Evolutionary conservation across 768 basidiomycete species (phyloP).

Genomic region (Termitomyces sp.): DNA sequence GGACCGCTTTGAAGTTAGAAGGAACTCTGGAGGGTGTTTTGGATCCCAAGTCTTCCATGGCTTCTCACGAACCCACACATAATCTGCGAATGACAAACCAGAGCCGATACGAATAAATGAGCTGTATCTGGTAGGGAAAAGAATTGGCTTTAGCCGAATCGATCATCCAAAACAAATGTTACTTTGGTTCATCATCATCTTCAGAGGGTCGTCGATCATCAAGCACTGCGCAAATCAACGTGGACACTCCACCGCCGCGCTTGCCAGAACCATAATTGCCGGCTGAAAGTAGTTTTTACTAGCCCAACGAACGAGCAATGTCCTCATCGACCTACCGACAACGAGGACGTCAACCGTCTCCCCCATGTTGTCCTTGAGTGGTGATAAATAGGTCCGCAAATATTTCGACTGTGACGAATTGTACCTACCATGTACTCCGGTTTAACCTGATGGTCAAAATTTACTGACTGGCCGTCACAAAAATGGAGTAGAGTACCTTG

Average conservation of each 20-base stretch:
- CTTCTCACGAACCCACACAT: constrained; percentile 74
- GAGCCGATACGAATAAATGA: constrained; percentile 88
- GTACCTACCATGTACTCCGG: constrained; percentile 76
- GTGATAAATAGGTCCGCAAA: not conserved
- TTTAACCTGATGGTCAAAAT: constrained; percentile 49
- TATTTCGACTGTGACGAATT: not conserved
- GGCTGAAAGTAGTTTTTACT: constrained; percentile 32
- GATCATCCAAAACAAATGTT: not conserved
- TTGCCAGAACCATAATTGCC: constrained; percentile 87
- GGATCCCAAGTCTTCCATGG: constrained; percentile 82
- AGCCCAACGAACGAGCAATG: not conserved
- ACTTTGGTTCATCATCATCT: constrained; percentile 65
- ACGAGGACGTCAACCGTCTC: constrained; percentile 92
- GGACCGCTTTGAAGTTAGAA: constrained; percentile 50
- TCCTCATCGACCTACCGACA: constrained; percentile 49
- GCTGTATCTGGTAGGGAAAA: constrained; percentile 52
- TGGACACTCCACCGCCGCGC: constrained; percentile 85
- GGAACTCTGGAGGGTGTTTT: constrained; percentile 66
- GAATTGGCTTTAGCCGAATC: not conserved
- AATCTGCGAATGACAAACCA: constrained; percentile 83
- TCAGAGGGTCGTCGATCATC: constrained; percentile 56
- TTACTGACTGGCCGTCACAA: not conserved
- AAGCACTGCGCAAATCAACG: constrained; percentile 84
- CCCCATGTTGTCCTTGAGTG: constrained; percentile 76
- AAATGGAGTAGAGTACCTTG: constrained; percentile 45